These are phyloP conservation scores for Coprinopsis strossmayeri DNA, from an alignment of 768 basidiomycete genomes.

Conservation along the genomic window DNA sequence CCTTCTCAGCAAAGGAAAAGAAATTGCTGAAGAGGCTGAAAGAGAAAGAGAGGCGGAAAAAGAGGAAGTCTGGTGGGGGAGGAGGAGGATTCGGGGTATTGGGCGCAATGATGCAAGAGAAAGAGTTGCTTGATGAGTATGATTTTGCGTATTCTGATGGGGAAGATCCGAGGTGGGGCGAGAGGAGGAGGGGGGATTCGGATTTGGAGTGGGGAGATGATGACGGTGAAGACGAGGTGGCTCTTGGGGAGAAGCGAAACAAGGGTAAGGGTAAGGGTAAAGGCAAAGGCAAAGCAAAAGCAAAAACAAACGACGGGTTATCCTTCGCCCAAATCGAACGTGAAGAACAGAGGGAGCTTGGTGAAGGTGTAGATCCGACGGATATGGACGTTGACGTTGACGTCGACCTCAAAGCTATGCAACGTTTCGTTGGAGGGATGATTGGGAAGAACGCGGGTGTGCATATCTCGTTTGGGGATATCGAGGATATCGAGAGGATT, in stretches of 20 bases:
- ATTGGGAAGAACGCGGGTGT: conserved; percentile 34
- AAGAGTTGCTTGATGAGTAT: conserved; percentile 35
- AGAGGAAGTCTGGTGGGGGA: conserved; percentile 5
- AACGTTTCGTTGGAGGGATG: conserved; percentile 44
- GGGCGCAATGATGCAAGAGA: conserved; percentile 52
- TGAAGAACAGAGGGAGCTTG: conserved; percentile 13
- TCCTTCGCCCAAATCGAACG: conserved; percentile 18
- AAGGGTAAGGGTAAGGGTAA: too few species aligned
- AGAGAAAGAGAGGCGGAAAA: conserved; percentile 3
- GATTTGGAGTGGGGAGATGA: conserved; percentile 63
- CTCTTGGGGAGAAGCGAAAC: too few species aligned
- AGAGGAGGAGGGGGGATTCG: conserved; percentile 59
- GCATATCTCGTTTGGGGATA: conserved; percentile 60
- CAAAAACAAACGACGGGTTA: too few species aligned
- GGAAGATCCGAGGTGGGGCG: conserved; percentile 35
- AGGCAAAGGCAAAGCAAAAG: too few species aligned
- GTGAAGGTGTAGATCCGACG: conserved; percentile 45
- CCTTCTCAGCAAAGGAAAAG: conserved; percentile 19
- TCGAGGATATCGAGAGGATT: conserved; percentile 48
- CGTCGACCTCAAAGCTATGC: conserved; percentile 42
- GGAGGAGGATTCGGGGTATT: conserved; percentile 36
- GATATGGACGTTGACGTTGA: conserved; percentile 63
- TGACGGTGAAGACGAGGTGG: conserved; percentile 30
- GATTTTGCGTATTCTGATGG: conserved; percentile 20
- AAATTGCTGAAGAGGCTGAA: conserved; percentile 11